Conservation (phyloP, 2,329 filamentous ascomycete genomes). For the Scedosporium dehoogii region DNA sequence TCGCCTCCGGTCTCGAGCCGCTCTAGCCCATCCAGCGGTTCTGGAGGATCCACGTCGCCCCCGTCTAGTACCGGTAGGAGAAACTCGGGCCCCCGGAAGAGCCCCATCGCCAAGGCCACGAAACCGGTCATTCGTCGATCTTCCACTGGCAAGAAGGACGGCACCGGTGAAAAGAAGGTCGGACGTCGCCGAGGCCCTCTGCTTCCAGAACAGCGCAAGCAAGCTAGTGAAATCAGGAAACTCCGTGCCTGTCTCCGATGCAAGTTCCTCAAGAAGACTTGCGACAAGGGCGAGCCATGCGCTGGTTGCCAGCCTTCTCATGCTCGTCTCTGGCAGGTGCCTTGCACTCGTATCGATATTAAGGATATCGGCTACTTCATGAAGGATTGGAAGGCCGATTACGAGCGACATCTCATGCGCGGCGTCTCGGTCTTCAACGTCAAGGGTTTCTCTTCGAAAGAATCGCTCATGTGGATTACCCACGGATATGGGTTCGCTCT, state of each 20-base stretch:
- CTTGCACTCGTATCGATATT: constrained; percentile 95
- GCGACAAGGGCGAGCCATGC: constrained; percentile 94
- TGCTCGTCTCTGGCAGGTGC: constrained; percentile 92
- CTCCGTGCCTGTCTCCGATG: constrained; percentile 86
- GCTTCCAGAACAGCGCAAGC: constrained; percentile 86
- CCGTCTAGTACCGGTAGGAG: constrained; percentile 55
- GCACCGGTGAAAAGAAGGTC: constrained; percentile 76
- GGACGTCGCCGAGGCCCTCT: constrained; percentile 84
- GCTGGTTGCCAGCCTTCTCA: constrained; percentile 92
- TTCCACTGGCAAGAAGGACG: constrained; percentile 69
- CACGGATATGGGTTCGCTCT: constrained; percentile 92
- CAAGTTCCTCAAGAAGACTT: constrained; percentile 99
- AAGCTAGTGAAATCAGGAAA: constrained; percentile 94
- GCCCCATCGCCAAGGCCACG: constrained; percentile 53
- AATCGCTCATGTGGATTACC: constrained; percentile 77
- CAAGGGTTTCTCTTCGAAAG: constrained; percentile 66
- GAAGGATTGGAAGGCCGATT: constrained; percentile 98
- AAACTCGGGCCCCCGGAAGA: constrained; percentile 63
- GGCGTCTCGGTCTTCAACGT: constrained; percentile 91
- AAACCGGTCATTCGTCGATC: constrained; percentile 78
- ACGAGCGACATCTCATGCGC: constrained; percentile 77
- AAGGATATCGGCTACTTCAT: constrained; percentile 98
- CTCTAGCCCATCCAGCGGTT: constrained; percentile 50
- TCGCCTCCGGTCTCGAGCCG: constrained; percentile 39
- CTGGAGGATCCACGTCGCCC: constrained; percentile 49